phyloP scores from a whole-genome alignment of 106 monocot genomes.

The Amphibolis antarctica region DNA sequence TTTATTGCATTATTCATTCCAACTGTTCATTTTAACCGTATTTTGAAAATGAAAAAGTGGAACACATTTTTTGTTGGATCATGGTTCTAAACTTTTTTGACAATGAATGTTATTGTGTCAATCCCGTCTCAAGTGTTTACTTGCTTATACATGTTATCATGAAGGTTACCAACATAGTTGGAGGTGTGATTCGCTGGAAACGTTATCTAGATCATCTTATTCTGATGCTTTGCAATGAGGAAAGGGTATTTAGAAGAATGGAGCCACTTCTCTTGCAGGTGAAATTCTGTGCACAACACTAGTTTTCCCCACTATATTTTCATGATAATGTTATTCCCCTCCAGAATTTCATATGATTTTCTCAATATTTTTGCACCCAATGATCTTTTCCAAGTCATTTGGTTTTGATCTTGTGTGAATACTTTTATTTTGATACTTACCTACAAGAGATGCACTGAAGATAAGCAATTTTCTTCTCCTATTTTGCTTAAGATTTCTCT shows the following conservation, averaged over 20 bases:
- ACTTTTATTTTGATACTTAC: not conserved
- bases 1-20: too few relatives aligned
- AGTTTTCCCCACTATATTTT: not conserved
- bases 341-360: not conserved
- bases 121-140: not conserved
- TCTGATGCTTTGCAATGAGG: conserved; percentile 60
- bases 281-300: not conserved
- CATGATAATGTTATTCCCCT: not conserved
- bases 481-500: not conserved
- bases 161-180: conserved; percentile 91
- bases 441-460: not conserved
- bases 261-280: conserved; percentile 98
- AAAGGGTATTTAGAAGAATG: conserved; percentile 68
- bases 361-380: not conserved
- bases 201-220: conserved; percentile 93
- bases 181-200: conserved; percentile 80
- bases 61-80: not conserved
- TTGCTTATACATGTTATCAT: conserved; percentile 3
- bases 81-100: too few relatives aligned
- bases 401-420: not conserved
- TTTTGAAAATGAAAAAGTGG: not conserved
- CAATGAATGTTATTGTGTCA: not conserved
- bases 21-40: too few relatives aligned
- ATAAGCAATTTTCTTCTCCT: not conserved
- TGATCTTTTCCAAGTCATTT: not conserved